phyloP scores from a whole-genome alignment of 306 rosid species.

The Castanea crenata region DNA sequence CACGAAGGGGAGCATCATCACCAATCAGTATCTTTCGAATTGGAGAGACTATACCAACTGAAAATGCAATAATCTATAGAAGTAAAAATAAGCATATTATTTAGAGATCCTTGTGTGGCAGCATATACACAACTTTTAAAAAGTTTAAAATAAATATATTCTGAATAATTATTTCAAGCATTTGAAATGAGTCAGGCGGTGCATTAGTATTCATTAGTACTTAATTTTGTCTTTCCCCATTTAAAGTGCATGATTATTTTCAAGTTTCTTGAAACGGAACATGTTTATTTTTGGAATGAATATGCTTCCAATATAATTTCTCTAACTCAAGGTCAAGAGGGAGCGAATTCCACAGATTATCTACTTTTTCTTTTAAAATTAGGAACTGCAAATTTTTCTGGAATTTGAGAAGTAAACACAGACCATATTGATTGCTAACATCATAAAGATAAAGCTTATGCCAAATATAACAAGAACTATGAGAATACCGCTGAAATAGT shows the following conservation, averaged over 20 bases:
- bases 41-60: constrained; percentile 33
- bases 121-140: not conserved
- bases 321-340: not conserved
- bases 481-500: constrained; percentile 33
- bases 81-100: not conserved
- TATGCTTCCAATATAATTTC: not conserved
- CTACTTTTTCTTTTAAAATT: not conserved
- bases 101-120: not conserved
- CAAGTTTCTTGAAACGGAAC: no score
- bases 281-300: not conserved
- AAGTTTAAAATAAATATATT: not conserved
- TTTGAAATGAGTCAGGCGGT: not conserved
- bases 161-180: not conserved
- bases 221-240: not conserved
- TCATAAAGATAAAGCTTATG: not conserved
- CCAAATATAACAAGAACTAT: not conserved
- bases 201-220: not conserved
- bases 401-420: not conserved
- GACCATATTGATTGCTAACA: not conserved
- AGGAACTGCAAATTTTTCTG: no score
- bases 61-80: constrained; percentile 36
- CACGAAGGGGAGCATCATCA: constrained; percentile 32
- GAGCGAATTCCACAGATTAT: not conserved
- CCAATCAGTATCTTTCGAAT: constrained; percentile 25
- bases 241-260: not conserved